phyloP scores from a whole-genome alignment of 2,329 filamentous ascomycete genomes.

The Trichoderma atrobrunneum region DNA sequence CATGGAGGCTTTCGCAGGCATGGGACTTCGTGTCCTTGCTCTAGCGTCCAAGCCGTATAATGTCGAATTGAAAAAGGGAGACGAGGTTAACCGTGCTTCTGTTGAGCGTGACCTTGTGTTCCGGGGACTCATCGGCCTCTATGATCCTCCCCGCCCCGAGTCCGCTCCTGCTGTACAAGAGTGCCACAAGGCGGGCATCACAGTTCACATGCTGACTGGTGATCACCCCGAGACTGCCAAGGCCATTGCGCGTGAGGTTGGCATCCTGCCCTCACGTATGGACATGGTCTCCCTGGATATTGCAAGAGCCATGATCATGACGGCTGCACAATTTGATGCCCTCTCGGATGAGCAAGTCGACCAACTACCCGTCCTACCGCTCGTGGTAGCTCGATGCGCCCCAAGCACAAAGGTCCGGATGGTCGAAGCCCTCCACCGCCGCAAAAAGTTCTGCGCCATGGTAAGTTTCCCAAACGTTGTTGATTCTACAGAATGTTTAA shows the following conservation, averaged over 20 bases:
- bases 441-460: background rate
- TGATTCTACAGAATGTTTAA: background rate
- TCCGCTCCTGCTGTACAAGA: background rate
- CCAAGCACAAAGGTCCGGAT: background rate
- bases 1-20: background rate
- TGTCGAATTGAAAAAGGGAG: background rate
- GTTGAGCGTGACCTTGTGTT: background rate
- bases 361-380: background rate
- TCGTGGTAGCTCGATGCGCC: background rate
- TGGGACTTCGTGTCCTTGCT: background rate
- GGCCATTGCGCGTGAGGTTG: background rate
- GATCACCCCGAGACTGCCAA: background rate
- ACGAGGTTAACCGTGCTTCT: background rate
- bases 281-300: background rate
- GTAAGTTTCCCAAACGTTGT: background rate
- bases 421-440: background rate
- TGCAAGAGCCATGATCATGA: background rate
- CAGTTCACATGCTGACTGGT: background rate
- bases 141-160: background rate
- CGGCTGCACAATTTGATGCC: background rate
- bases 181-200: background rate
- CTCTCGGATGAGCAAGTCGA: background rate
- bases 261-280: background rate
- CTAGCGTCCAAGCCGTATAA: background rate
- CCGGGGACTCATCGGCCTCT: background rate